Conservation (phyloP, 805 yeast genomes). For the Wickerhamiella allomyrinae region DNA sequence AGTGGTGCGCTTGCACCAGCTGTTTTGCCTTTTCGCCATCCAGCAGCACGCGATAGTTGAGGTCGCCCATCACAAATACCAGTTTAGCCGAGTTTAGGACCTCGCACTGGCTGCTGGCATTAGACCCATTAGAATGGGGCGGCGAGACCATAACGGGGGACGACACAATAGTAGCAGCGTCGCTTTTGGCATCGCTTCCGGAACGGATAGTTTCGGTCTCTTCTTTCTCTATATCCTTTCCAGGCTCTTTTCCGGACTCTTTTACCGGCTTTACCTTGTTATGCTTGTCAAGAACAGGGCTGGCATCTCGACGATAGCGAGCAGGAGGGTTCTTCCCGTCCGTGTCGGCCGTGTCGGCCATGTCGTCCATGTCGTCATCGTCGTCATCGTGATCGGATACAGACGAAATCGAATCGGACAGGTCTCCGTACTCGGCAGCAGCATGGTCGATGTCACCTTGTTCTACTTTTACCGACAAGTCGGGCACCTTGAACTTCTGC, state of each 20-base stretch:
- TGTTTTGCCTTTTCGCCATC: constrained; percentile 22
- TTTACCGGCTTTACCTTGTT: too few species aligned
- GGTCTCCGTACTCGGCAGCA: not conserved
- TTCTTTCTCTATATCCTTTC: too few species aligned
- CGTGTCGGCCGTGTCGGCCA: not conserved
- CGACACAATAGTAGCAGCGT: too few species aligned
- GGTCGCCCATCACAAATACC: constrained; percentile 36
- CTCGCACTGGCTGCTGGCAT: too few species aligned
- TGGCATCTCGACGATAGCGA: too few species aligned
- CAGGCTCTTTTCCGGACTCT: too few species aligned
- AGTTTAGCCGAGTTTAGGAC: not conserved
- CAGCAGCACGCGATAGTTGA: constrained; percentile 41
- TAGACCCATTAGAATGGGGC: too few species aligned
- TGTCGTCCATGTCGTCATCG: not conserved
- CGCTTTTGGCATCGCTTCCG: too few species aligned
- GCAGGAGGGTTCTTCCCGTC: not conserved
- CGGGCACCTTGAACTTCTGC: constrained; percentile 19
- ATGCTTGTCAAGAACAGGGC: too few species aligned
- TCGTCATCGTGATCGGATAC: constrained; percentile 19
- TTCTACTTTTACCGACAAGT: constrained; percentile 10
- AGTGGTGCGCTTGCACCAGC: constrained; percentile 22
- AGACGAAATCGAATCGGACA: not conserved
- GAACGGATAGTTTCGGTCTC: too few species aligned
- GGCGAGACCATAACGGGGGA: too few species aligned
- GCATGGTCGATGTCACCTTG: constrained; percentile 17